These are phyloP conservation scores for Paspalum notatum DNA, from an alignment of 176 grass and related monocot species.

Conservation along the genomic window DNA sequence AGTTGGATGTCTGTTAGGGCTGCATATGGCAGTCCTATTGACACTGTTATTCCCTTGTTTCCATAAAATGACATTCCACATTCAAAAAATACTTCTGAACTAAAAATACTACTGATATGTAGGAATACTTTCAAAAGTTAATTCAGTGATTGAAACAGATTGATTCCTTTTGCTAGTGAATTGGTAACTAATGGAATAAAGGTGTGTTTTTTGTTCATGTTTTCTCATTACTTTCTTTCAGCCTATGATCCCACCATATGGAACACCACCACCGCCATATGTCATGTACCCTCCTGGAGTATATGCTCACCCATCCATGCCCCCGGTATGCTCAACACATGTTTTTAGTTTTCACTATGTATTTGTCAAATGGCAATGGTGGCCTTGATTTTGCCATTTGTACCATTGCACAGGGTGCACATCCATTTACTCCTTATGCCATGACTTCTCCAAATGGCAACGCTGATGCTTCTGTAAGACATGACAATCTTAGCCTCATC, in stretches of 20 bases:
- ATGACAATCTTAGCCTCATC: slow-evolving; percentile 3
- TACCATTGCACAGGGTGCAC: slow-evolving; percentile 62
- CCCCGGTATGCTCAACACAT: slow-evolving; percentile 62
- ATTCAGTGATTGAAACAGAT: slow-evolving; percentile 22
- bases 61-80: background rate
- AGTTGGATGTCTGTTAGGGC: background rate
- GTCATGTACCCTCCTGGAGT: slow-evolving; percentile 95
- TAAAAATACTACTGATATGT: background rate
- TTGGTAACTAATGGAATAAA: slow-evolving; percentile 17
- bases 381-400: slow-evolving; percentile 32
- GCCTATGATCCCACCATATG: slow-evolving; percentile 91
- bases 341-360: slow-evolving; percentile 27
- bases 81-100: slow-evolving; percentile 16
- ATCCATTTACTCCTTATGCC: slow-evolving; percentile 82
- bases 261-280: slow-evolving; percentile 69
- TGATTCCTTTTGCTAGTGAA: background rate
- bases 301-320: slow-evolving; percentile 93
- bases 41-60: background rate
- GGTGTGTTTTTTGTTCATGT: background rate
- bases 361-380: slow-evolving; percentile 26
- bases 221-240: slow-evolving; percentile 48
- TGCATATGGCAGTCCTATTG: background rate
- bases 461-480: slow-evolving; percentile 77
- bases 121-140: slow-evolving; percentile 15
- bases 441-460: slow-evolving; percentile 72